Evolutionary conservation across 257 asterid genomes (phyloP).

Genomic region (Haberlea rhodopensis): DNA sequence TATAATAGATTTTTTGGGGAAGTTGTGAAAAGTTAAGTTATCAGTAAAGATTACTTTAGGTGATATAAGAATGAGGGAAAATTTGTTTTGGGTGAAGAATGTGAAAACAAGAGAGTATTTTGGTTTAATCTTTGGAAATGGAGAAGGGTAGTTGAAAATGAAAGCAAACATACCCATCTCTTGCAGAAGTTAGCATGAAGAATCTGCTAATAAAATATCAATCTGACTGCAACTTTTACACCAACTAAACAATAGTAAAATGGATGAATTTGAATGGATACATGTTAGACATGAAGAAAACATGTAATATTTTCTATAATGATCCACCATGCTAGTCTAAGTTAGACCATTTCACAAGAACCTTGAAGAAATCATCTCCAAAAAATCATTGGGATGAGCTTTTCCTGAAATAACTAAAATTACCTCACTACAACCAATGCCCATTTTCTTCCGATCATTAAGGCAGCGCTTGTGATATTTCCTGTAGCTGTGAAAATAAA

Average conservation of each 20-base stretch:
- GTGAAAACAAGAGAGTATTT: too few relatives aligned
- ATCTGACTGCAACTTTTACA: constrained; percentile 7
- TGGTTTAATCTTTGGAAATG: too few relatives aligned
- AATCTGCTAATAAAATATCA: background rate
- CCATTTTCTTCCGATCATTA: constrained; percentile 76
- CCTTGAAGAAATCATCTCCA: constrained; percentile 6
- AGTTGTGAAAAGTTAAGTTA: background rate
- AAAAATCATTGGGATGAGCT: constrained; percentile 11
- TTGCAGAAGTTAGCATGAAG: background rate
- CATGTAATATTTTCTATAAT: constrained; percentile 12
- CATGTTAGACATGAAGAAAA: background rate
- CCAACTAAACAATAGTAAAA: background rate
- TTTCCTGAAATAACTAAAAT: constrained; percentile 14
- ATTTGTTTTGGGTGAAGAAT: too few relatives aligned
- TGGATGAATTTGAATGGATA: background rate
- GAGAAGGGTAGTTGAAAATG: too few relatives aligned
- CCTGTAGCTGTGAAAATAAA: constrained; percentile 55
- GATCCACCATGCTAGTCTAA: constrained; percentile 8
- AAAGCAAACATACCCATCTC: background rate
- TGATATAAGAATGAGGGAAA: too few relatives aligned
- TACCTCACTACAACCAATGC: constrained; percentile 97
- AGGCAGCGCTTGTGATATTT: constrained; percentile 79
- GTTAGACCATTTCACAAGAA: constrained; percentile 3
- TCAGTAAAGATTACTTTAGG: too few relatives aligned
- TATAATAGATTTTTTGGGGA: background rate